Evolutionary conservation across 768 basidiomycete genomes (phyloP).

Genomic region (Arthromyces matolae): DNA sequence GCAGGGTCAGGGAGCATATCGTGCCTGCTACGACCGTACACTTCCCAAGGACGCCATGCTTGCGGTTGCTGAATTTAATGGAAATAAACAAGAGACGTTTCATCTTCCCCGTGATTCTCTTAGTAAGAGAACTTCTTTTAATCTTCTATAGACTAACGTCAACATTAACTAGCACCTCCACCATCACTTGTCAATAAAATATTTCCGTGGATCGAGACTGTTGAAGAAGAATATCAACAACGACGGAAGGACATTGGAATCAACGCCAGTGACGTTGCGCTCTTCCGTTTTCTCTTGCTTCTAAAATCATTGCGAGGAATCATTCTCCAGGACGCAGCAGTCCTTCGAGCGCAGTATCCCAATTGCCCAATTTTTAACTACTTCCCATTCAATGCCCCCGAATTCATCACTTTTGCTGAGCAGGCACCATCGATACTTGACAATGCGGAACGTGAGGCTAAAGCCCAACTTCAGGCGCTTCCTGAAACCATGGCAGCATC

Average conservation of each 20-base stretch:
- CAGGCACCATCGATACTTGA: background rate
- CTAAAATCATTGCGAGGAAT: background rate
- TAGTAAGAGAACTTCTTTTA: slow-evolving; percentile 9
- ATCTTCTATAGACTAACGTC: background rate
- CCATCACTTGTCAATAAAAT: background rate
- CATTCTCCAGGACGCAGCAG: slow-evolving; percentile 3
- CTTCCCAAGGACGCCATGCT: slow-evolving; percentile 24
- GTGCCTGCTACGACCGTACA: slow-evolving; percentile 20
- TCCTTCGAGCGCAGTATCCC: background rate
- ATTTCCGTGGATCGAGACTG: background rate
- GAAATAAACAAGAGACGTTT: slow-evolving; percentile 18
- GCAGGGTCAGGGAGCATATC: slow-evolving; percentile 12
- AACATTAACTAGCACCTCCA: background rate
- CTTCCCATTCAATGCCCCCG: background rate
- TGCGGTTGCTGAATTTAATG: slow-evolving; percentile 23
- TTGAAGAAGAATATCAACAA: background rate
- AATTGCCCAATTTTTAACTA: background rate
- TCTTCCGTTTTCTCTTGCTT: background rate
- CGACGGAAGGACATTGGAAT: background rate
- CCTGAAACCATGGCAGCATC: background rate
- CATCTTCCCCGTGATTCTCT: slow-evolving; percentile 9
- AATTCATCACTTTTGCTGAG: background rate
- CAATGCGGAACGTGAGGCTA: background rate
- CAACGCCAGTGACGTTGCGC: background rate
- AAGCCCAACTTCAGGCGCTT: background rate